phyloP scores from a whole-genome alignment of 2,329 filamentous ascomycete genomes.

The Trichothecium roseum region DNA sequence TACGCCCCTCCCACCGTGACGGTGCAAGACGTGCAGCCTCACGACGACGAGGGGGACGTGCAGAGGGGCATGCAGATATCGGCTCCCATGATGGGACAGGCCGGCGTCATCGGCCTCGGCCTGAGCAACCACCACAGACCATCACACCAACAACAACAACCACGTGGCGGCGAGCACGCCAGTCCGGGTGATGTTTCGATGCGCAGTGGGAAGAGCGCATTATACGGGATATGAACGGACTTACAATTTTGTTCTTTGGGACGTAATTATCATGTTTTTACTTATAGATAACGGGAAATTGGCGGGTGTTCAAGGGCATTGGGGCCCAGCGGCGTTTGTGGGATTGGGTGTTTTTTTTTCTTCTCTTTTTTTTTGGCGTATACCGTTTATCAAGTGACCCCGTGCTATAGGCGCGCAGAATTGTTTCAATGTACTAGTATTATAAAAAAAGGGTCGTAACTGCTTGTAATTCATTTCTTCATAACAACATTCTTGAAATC shows the following conservation, averaged over 20 bases:
- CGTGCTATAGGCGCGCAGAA: too few relatives aligned
- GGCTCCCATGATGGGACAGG: conserved; percentile 12
- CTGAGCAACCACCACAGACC: not conserved
- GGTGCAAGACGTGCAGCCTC: conserved; percentile 13
- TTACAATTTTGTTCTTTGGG: too few relatives aligned
- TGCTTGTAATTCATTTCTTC: not conserved
- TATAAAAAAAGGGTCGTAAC: too few relatives aligned
- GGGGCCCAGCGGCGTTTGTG: too few relatives aligned
- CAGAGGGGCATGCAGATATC: conserved; percentile 18
- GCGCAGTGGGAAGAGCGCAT: conserved; percentile 21
- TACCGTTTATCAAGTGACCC: not conserved
- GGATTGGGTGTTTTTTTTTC: too few relatives aligned
- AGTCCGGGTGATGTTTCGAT: conserved; percentile 17
- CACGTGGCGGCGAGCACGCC: not conserved
- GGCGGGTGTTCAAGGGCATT: too few relatives aligned
- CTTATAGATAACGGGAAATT: too few relatives aligned
- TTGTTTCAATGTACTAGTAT: conserved; percentile 3
- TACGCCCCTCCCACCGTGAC: conserved; percentile 26
- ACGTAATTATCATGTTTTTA: too few relatives aligned
- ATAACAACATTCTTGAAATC: conserved; percentile 4
- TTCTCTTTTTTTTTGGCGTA: conserved; percentile 1
- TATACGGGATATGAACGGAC: conserved; percentile 18
- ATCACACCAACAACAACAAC: too few relatives aligned
- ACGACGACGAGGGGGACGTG: conserved; percentile 13
- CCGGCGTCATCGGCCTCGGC: too few relatives aligned